These are phyloP conservation scores for Coemansia sp. DNA, from an alignment of 192 early-diverging fungal genomes.

Conservation along the genomic window DNA sequence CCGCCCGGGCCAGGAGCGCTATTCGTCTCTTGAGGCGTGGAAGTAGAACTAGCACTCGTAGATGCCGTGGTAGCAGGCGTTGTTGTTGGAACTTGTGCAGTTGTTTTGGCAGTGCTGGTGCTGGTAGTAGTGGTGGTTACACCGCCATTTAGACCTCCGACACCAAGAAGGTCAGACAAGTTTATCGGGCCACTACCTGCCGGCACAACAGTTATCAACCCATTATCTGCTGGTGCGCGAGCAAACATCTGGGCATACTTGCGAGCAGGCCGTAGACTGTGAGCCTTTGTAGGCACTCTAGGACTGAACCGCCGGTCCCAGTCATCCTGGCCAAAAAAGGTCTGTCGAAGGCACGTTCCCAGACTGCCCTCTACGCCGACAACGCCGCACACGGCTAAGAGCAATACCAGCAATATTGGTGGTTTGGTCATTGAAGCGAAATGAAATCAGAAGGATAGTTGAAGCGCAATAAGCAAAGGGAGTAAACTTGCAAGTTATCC, in stretches of 20 bases:
- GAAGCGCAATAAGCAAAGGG: neutral
- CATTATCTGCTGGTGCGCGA: constrained; percentile 15
- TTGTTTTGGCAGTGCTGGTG: constrained; percentile 11
- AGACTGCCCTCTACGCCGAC: constrained; percentile 3
- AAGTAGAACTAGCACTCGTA: neutral
- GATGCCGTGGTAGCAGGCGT: neutral
- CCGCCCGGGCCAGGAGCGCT: neutral
- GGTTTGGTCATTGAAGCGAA: constrained; percentile 7
- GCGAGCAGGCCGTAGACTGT: neutral
- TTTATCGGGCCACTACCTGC: constrained; percentile 37
- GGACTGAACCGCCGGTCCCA: constrained; percentile 29
- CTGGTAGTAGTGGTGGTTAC: neutral
- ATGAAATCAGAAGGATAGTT: neutral
- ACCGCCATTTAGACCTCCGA: constrained; percentile 13
- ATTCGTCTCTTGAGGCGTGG: neutral
- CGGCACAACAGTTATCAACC: constrained; percentile 30
- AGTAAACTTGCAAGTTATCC: neutral
- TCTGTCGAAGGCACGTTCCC: constrained; percentile 34
- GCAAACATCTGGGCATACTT: constrained; percentile 10
- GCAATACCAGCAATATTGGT: neutral
- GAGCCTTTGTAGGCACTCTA: constrained; percentile 9
- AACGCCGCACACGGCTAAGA: constrained; percentile 9
- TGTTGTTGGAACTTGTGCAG: constrained; percentile 8
- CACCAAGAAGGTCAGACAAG: constrained; percentile 21
- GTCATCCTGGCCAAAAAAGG: constrained; percentile 38